phyloP scores from a whole-genome alignment of 2,329 filamentous ascomycete genomes.

The Septoria petroselini region DNA sequence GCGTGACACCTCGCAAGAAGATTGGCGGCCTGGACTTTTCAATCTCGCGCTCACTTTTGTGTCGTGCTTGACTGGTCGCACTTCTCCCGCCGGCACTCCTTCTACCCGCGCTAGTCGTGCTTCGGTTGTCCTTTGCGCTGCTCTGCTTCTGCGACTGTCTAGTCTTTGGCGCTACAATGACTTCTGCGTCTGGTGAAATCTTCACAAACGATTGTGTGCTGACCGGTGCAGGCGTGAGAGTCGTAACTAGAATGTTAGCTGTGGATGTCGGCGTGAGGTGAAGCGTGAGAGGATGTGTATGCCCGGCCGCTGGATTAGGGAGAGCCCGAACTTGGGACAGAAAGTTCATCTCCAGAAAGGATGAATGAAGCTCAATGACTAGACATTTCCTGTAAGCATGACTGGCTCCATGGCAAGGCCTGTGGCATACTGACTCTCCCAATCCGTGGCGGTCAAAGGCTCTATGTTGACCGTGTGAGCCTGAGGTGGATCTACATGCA shows the following conservation, averaged over 20 bases:
- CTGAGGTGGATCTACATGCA: conserved; percentile 87
- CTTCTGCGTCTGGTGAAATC: conserved; percentile 88
- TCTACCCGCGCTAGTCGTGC: conserved; percentile 73
- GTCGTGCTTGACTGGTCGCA: conserved; percentile 65
- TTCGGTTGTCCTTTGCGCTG: conserved; percentile 68
- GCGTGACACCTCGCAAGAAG: conserved; percentile 78
- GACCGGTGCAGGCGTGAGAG: conserved; percentile 70
- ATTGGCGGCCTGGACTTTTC: conserved; percentile 62
- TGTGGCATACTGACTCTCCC: conserved; percentile 65
- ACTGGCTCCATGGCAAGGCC: background rate
- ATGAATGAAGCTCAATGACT: conserved; percentile 93
- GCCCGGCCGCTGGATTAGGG: conserved; percentile 67
- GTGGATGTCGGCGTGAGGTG: conserved; percentile 95
- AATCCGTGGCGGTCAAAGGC: conserved; percentile 89
- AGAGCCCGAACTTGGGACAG: conserved; percentile 88
- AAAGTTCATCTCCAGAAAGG: conserved; percentile 90
- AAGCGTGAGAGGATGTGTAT: conserved; percentile 77
- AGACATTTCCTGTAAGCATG: conserved; percentile 12
- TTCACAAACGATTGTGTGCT: conserved; percentile 77
- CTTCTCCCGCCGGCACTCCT: conserved; percentile 70
- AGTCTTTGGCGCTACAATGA: conserved; percentile 93
- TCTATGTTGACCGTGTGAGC: conserved; percentile 97
- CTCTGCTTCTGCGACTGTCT: conserved; percentile 60
- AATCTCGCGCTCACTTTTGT: conserved; percentile 59
- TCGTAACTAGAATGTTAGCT: conserved; percentile 82